Evolutionary conservation across 805 yeast genomes (phyloP).

Genomic region (Candida caryicola): DNA sequence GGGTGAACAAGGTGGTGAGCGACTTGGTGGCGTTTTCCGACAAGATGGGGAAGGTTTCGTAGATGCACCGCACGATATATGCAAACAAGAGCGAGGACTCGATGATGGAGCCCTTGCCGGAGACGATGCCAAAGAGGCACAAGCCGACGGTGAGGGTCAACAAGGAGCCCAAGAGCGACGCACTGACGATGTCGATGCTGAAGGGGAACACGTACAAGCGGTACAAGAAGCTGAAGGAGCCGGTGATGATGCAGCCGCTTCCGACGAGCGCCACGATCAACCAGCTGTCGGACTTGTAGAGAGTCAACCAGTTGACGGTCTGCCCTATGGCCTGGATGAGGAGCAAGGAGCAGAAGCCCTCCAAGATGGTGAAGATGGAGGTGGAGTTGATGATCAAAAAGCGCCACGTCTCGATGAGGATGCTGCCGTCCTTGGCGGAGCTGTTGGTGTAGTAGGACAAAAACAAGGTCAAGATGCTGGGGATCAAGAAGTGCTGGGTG

Average conservation of each 20-base stretch:
- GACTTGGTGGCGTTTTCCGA: conserved; percentile 48
- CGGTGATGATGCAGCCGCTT: conserved; percentile 73
- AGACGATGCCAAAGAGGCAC: conserved; percentile 79
- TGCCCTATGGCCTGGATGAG: conserved; percentile 93
- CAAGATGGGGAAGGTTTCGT: conserved; percentile 88
- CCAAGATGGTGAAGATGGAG: conserved; percentile 82
- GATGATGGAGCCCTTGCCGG: conserved; percentile 83
- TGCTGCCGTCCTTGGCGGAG: conserved; percentile 21
- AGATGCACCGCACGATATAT: conserved; percentile 88
- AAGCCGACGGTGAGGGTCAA: conserved; percentile 71
- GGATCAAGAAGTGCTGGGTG: conserved; percentile 77
- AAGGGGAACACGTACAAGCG: conserved; percentile 79
- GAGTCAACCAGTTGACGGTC: conserved; percentile 66
- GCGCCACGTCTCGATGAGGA: conserved; percentile 64
- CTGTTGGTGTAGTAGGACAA: conserved; percentile 45
- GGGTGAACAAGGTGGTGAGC: conserved; percentile 30
- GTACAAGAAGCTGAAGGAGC: conserved; percentile 73
- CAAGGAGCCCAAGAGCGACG: conserved; percentile 83
- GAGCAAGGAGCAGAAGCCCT: conserved; percentile 88
- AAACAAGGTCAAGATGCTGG: conserved; percentile 72
- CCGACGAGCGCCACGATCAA: conserved; percentile 67
- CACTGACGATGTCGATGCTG: conserved; percentile 65
- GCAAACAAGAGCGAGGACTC: conserved; percentile 85
- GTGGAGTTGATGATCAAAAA: conserved; percentile 73
- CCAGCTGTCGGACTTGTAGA: conserved; percentile 69